Percentiles rank a stretch among this genome's conserved stretches.
Evolutionary conservation across 306 rosid species (phyloP).

Genomic region (Elaeagnus macrophylla): DNA sequence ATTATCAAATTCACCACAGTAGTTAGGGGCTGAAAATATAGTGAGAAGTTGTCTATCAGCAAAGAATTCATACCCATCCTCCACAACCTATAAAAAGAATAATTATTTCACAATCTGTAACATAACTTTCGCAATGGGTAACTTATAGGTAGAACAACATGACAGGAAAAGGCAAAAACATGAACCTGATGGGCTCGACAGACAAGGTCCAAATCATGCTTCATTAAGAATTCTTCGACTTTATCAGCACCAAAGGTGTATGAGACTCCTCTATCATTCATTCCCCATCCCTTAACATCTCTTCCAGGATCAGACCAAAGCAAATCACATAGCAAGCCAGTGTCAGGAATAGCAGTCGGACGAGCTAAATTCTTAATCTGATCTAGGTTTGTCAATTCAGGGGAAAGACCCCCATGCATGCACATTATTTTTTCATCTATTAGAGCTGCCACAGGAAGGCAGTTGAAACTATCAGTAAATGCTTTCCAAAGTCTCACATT

Average conservation of each 20-base stretch:
- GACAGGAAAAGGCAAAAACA: not conserved
- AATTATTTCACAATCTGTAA: not conserved
- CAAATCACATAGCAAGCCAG: constrained; percentile 82
- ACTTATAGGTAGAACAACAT: not conserved
- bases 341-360: constrained; percentile 61
- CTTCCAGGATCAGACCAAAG: constrained; percentile 86
- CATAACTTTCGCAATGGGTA: constrained; percentile 16
- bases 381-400: constrained; percentile 63
- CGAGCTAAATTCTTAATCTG: constrained; percentile 58
- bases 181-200: constrained; percentile 86
- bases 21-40: constrained; percentile 77
- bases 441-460: constrained; percentile 84
- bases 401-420: constrained; percentile 94
- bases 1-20: constrained; percentile 88
- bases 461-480: constrained; percentile 68
- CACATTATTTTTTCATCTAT: constrained; percentile 77
- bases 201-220: constrained; percentile 74
- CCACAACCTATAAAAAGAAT: constrained; percentile 53
- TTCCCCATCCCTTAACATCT: constrained; percentile 90
- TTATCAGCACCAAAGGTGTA: constrained; percentile 82
- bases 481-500: constrained; percentile 88
- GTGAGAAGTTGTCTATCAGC: constrained; percentile 76
- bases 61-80: constrained; percentile 82
- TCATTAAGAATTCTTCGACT: constrained; percentile 56
- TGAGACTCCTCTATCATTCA: constrained; percentile 89